These are phyloP conservation scores for Planoprotostelium fungivorum DNA, from an alignment of 78 protist species.

Conservation along the genomic window DNA sequence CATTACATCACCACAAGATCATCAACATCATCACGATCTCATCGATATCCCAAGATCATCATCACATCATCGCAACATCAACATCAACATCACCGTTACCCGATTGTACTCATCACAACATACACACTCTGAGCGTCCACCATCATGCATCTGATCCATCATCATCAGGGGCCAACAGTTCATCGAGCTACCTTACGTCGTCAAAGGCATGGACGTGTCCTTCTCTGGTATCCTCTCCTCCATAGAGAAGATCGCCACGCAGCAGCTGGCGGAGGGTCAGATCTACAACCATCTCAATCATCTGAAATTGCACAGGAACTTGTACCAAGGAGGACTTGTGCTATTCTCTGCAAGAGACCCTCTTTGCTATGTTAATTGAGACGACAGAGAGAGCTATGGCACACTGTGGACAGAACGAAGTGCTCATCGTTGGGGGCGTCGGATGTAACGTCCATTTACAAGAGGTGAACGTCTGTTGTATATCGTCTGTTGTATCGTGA, in stretches of 20 bases:
- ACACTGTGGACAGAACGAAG: conserved; percentile 82
- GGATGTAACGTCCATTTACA: conserved; percentile 83
- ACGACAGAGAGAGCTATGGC: conserved; percentile 98
- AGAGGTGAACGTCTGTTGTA: not conserved
- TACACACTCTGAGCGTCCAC: too few species aligned
- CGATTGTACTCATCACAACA: too few species aligned
- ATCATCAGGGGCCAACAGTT: conserved; percentile 44
- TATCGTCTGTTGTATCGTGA: not conserved
- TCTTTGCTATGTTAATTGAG: conserved; percentile 98
- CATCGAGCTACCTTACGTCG: conserved; percentile 91
- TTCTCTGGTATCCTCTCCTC: conserved; percentile 87
- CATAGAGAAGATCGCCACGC: conserved; percentile 43
- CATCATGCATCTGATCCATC: too few species aligned
- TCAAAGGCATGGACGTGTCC: conserved; percentile 96
- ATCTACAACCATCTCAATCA: too few species aligned
- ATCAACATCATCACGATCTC: too few species aligned
- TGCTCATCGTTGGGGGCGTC: conserved; percentile 99
- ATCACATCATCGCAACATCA: too few species aligned
- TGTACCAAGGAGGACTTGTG: conserved; percentile 85
- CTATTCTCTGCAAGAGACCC: conserved; percentile 89
- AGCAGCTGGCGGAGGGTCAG: not conserved
- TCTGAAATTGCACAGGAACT: too few species aligned
- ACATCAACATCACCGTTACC: too few species aligned
- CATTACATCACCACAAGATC: too few species aligned
- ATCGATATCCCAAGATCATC: too few species aligned